Conservation (phyloP, 1,284 basidiomycete species). For the Moesziomyces sp. region DNA sequence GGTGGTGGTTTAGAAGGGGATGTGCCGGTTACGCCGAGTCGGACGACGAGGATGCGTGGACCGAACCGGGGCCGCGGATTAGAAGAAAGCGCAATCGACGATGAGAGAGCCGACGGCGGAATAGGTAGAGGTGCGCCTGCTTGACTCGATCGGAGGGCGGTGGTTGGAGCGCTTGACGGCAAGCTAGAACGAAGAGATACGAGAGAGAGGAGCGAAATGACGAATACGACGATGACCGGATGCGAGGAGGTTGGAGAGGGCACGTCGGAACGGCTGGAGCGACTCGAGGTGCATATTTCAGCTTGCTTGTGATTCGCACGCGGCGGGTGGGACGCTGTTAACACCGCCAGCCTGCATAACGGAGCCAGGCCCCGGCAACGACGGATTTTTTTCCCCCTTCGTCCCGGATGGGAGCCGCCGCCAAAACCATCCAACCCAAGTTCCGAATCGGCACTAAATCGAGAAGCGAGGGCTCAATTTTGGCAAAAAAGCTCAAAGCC, state of each 20-base stretch:
- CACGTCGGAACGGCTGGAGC: conserved; percentile 22
- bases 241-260: conserved; percentile 10
- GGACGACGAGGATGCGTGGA: neutral
- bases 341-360: neutral
- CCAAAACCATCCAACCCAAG: neutral
- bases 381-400: neutral
- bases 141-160: neutral
- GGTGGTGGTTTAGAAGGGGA: neutral
- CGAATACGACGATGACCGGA: conserved; percentile 15
- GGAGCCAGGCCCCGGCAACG: neutral
- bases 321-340: neutral
- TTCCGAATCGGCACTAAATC: neutral
- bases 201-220: conserved; percentile 28
- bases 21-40: neutral
- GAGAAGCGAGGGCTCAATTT: neutral
- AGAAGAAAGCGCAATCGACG: neutral
- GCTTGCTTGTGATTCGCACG: conserved; percentile 2
- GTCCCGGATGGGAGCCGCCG: neutral
- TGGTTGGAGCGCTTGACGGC: neutral
- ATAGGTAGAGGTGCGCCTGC: neutral
- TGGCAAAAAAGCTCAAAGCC: neutral
- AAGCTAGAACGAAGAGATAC: neutral
- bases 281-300: conserved; percentile 10
- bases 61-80: neutral
- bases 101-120: neutral